Conservation (phyloP, 2,329 filamentous ascomycete genomes). For the Fusarium sp. region DNA sequence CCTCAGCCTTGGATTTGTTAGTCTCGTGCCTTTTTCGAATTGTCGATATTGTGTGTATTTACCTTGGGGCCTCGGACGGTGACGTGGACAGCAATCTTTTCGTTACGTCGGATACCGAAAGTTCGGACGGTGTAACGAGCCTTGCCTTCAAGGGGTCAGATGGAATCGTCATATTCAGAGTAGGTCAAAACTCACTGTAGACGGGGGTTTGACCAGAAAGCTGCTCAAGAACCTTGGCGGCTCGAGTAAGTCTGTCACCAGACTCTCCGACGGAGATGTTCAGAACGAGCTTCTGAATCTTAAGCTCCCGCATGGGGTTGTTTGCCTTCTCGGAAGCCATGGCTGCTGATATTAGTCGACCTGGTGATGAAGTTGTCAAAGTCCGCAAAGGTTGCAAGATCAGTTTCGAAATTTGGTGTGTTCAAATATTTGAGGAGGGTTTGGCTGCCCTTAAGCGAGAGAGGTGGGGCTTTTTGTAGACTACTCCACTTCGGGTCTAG, state of each 20-base stretch:
- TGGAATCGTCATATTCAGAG: slow-evolving; percentile 20
- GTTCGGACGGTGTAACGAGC: slow-evolving; percentile 99
- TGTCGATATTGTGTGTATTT: slow-evolving; percentile 33
- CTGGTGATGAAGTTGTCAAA: slow-evolving; percentile 52
- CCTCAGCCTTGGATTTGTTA: slow-evolving; percentile 77
- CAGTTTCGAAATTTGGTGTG: slow-evolving; percentile 51
- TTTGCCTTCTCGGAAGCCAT: slow-evolving; percentile 81
- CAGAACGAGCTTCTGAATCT: slow-evolving; percentile 99
- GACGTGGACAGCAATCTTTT: slow-evolving; percentile 99
- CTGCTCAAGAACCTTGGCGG: slow-evolving; percentile 99
- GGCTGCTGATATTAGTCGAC: slow-evolving; percentile 54
- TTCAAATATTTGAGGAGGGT: slow-evolving; percentile 57
- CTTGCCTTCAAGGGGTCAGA: slow-evolving; percentile 75
- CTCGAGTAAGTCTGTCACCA: slow-evolving; percentile 99
- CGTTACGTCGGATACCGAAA: slow-evolving; percentile 99
- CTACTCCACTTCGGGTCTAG: slow-evolving; percentile 43
- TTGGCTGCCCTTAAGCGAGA: slow-evolving; percentile 55
- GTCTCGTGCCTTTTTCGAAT: neutral
- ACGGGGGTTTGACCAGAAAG: slow-evolving; percentile 99
- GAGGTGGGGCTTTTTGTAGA: slow-evolving; percentile 3
- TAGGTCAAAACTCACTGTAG: slow-evolving; percentile 78
- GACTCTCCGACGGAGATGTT: slow-evolving; percentile 99
- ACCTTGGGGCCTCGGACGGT: slow-evolving; percentile 95
- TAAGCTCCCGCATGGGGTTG: slow-evolving; percentile 99
- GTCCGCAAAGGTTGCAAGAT: slow-evolving; percentile 45